A percentile compares a stretch with the other conserved stretches of the same genome.
phyloP scores from a whole-genome alignment of 768 basidiomycete genomes.

The Lentinus tigrinus region DNA sequence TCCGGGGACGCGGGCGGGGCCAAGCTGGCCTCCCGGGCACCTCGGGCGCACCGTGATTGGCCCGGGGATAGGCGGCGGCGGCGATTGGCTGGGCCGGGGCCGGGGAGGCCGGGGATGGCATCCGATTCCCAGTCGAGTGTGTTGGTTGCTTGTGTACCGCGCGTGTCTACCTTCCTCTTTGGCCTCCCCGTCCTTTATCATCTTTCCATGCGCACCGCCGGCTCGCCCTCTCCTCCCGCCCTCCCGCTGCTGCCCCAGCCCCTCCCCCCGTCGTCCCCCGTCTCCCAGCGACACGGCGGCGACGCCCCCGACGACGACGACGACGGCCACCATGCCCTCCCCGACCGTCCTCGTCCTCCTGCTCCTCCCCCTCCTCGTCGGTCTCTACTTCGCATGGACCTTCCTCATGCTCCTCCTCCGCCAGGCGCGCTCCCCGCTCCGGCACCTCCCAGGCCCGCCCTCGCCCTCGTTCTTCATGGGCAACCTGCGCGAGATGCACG shows the following conservation, averaged over 20 bases:
- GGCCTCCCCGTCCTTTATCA: slow-evolving; percentile 14
- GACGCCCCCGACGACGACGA: background rate
- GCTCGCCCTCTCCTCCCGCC: slow-evolving; percentile 8
- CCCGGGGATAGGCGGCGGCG: background rate
- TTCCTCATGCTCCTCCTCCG: slow-evolving; percentile 43
- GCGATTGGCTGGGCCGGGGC: slow-evolving; percentile 3
- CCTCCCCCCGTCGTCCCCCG: background rate
- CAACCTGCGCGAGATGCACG: slow-evolving; percentile 51
- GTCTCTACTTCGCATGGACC: slow-evolving; percentile 33
- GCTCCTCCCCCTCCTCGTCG: slow-evolving; percentile 18
- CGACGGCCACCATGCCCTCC: background rate
- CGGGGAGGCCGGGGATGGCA: slow-evolving; percentile 9
- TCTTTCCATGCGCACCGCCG: slow-evolving; percentile 13
- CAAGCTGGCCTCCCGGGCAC: background rate
- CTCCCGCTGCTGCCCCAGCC: background rate
- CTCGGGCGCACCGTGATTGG: slow-evolving; percentile 4
- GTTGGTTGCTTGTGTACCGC: background rate
- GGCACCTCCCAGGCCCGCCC: slow-evolving; percentile 45
- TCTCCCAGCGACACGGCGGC: background rate
- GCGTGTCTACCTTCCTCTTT: background rate
- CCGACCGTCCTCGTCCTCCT: slow-evolving; percentile 12
- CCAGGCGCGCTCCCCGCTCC: slow-evolving; percentile 48
- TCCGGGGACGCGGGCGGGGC: background rate
- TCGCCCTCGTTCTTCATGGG: slow-evolving; percentile 49
- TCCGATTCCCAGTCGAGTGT: background rate